phyloP scores from a whole-genome alignment of 495 filamentous ascomycete species.

The Hyaloscypha bicolor region DNA sequence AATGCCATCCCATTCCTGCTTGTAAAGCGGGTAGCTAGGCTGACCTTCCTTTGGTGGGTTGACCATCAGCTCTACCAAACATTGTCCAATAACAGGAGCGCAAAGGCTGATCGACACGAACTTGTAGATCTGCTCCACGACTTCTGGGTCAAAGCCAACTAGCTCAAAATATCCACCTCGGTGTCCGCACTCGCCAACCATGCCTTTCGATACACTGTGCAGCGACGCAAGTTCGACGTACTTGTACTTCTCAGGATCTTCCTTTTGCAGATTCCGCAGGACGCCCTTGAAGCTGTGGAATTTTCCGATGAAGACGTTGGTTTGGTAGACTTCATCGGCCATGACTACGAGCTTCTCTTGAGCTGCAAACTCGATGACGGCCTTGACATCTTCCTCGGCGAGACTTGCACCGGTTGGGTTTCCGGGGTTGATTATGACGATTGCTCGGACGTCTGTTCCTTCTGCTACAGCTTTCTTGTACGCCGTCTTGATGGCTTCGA shows the following conservation, averaged over 20 bases:
- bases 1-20: slow-evolving; percentile 80
- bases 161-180: slow-evolving; percentile 97
- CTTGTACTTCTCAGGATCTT: slow-evolving; percentile 73
- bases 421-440: slow-evolving; percentile 97
- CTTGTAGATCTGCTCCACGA: slow-evolving; percentile 95
- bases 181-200: slow-evolving; percentile 98
- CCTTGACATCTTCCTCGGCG: slow-evolving; percentile 71
- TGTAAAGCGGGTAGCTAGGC: slow-evolving; percentile 79
- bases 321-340: slow-evolving; percentile 98
- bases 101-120: slow-evolving; percentile 95
- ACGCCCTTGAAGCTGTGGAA: slow-evolving; percentile 95
- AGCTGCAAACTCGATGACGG: slow-evolving; percentile 81
- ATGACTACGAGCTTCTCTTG: slow-evolving; percentile 85
- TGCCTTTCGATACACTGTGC: slow-evolving; percentile 90
- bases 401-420: slow-evolving; percentile 95
- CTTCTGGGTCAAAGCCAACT: slow-evolving; percentile 80
- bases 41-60: slow-evolving; percentile 86
- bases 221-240: slow-evolving; percentile 83
- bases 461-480: slow-evolving; percentile 70
- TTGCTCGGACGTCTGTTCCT: slow-evolving; percentile 83
- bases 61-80: slow-evolving; percentile 94
- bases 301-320: slow-evolving; percentile 91
- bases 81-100: slow-evolving; percentile 93
- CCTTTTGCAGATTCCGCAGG: slow-evolving; percentile 80
- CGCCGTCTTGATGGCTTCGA: slow-evolving; percentile 70